Evolutionary conservation across 495 filamentous ascomycete species (phyloP), one percentile per base, ranked within the genome.

Genomic region (Echria macrotheca): DNA sequence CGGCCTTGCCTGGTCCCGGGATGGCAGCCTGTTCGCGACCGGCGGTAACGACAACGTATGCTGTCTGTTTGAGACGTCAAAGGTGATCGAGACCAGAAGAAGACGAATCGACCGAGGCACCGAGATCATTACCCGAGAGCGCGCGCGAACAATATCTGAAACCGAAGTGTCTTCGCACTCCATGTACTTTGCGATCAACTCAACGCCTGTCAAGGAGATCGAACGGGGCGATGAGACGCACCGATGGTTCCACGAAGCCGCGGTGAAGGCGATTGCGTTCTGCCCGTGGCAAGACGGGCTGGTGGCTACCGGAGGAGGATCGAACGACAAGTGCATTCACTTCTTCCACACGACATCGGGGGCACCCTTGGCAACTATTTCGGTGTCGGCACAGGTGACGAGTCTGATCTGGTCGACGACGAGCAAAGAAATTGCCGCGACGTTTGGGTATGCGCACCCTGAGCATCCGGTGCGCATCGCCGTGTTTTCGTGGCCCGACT

Each of bases 221-320:
- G n/a, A n/a, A n/a, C 40, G 51, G 5, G 82, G 82, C 29, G 70
- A 75, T 21, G 82, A 86, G 56, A 86, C 81, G 53, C 81, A 94
- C 60, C 76, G 75, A 26, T 88, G 93, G 76, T 29, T 69, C 6
- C 89, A 97, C 66, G 78, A 83, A 11, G 91, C 93, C 1, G 93
- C 93, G 7, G 87, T 96, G 57, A 98, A 98, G 66, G 93, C 93
- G 18, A 91, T 97, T 52, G 93, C 93, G 8, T 97, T 97, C 68
- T 95, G 93, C 35, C 93, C 93, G 4, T 97, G 91, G 91, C 87
- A 90, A 47, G 79, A 83, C 24, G 85, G 86, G 14, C 72, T 98
- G 1, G 70, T 98, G 39, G 93, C 93, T 22, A 95, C 91, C 6
- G 93, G 93, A 1, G 93, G 93, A 22, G 93, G 93, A 15, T 86